phyloP scores from a whole-genome alignment of 1,284 basidiomycete genomes.

The Sphaerobolus stellatus region DNA sequence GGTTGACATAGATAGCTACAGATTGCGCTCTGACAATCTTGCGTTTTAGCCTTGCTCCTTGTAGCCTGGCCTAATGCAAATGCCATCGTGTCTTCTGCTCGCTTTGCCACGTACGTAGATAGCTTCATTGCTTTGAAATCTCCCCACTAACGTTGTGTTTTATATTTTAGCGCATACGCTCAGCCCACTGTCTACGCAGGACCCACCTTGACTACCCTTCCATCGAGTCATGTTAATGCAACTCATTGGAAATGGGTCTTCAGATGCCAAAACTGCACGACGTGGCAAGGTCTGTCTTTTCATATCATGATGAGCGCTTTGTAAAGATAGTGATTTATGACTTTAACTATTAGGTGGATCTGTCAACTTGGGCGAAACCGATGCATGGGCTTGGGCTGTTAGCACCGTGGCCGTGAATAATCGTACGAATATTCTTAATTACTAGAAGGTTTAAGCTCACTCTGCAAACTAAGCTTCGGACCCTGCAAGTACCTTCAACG shows the following conservation, averaged over 20 bases:
- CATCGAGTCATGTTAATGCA: conserved; percentile 40
- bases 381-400: conserved; percentile 53
- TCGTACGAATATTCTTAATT: background rate
- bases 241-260: conserved; percentile 60
- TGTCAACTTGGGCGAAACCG: conserved; percentile 16
- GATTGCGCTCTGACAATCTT: background rate
- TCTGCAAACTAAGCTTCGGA: conserved; percentile 33
- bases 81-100: conserved; percentile 51
- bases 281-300: conserved; percentile 14
- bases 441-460: conserved; percentile 11
- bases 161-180: conserved; percentile 46
- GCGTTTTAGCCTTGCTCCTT: conserved; percentile 40
- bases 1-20: background rate
- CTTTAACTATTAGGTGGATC: background rate
- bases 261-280: conserved; percentile 54
- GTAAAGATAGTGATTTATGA: background rate
- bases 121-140: background rate
- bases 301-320: background rate
- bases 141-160: background rate
- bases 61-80: conserved; percentile 60
- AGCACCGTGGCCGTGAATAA: conserved; percentile 24
- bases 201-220: conserved; percentile 47
- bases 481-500: conserved; percentile 38
- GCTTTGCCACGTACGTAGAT: conserved; percentile 48
- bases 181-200: conserved; percentile 45